Base-by-base conservation (phyloP, 164 flowering plant genomes). In the Sextonia rubra region DNA sequence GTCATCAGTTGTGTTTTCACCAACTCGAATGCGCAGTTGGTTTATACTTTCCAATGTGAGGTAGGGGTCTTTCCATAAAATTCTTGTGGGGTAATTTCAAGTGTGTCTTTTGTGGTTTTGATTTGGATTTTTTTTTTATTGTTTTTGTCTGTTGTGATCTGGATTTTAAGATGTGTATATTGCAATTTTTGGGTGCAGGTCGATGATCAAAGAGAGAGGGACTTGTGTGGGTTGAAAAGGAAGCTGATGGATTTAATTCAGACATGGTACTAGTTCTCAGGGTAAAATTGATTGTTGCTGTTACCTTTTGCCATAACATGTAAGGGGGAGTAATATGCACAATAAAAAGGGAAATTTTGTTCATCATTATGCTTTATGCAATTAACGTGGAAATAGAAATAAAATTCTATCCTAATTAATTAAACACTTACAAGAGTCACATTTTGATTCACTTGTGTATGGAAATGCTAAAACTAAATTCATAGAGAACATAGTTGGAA, bases 1-100 rank as follows among this genome's bases (percentile, higher is more conserved):
- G 85, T 82, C 48, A 67, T 75, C 47, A 77, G 71, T 71, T 86
- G 84, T 72, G 66, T 69, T 64, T 81, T 82, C 44, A 60, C 83
- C 20, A 76, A 67, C 72, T 80, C 77, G 3, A 72, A 85, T 48
- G 80, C 72, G 23, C 74, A 66, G 29, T 32, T 71, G 14, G 24
- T 81, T 27, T 75, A 83, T 74, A 76, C 80, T 11, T 79, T 88
- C 55, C 84, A 77, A 29, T 56, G 78, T 8, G 80, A 88, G 89
- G 91, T 86, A 78, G 26, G 22, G 3, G 0, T 58, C 32, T 30
- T 4, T 32, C 5, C 44, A 37, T 7, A 37, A 5, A 37, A 5
- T 37, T 37, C 5, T 37, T 37, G 11, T 37, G 44, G 6, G 44
- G 44, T 37, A 37, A 37, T 37, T 37, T 37, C 1, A 37, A 37